These are phyloP conservation scores for Botryotinia calthae DNA, from an alignment of 2,329 filamentous ascomycete genomes.

Conservation along the genomic window DNA sequence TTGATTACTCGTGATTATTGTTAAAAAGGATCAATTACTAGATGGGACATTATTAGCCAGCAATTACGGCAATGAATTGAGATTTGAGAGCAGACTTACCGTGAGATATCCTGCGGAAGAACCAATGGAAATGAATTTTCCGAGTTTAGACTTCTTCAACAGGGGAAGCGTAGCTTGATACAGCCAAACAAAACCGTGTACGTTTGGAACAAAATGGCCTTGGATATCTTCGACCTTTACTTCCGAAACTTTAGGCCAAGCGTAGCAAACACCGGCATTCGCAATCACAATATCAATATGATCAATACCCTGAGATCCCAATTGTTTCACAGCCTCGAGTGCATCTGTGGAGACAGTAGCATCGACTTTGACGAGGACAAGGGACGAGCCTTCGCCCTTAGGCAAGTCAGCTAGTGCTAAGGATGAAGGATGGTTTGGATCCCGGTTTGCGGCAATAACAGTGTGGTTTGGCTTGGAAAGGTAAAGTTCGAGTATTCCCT, in stretches of 20 bases:
- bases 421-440: conserved; percentile 30
- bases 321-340: conserved; percentile 38
- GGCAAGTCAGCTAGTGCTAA: conserved; percentile 35
- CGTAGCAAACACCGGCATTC: conserved; percentile 44
- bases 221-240: background rate
- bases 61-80: background rate
- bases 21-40: background rate
- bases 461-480: conserved; percentile 40
- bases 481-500: conserved; percentile 38
- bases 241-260: background rate
- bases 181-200: background rate
- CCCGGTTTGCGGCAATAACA: conserved; percentile 43
- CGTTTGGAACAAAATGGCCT: background rate
- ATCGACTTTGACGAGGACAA: conserved; percentile 48
- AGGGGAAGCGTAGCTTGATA: background rate
- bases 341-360: conserved; percentile 40
- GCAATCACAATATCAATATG: conserved; percentile 42
- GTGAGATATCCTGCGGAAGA: background rate
- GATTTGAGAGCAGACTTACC: background rate
- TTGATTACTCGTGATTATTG: no score
- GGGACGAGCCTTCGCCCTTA: conserved; percentile 30
- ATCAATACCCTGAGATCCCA: conserved; percentile 25
- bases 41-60: background rate
- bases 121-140: background rate
- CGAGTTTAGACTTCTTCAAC: background rate